Percentiles rank a stretch among this genome's conserved stretches.
These are phyloP conservation scores for Scedosporium aurantiacum DNA, from an alignment of 2,329 filamentous ascomycete species.

Conservation along the genomic window DNA sequence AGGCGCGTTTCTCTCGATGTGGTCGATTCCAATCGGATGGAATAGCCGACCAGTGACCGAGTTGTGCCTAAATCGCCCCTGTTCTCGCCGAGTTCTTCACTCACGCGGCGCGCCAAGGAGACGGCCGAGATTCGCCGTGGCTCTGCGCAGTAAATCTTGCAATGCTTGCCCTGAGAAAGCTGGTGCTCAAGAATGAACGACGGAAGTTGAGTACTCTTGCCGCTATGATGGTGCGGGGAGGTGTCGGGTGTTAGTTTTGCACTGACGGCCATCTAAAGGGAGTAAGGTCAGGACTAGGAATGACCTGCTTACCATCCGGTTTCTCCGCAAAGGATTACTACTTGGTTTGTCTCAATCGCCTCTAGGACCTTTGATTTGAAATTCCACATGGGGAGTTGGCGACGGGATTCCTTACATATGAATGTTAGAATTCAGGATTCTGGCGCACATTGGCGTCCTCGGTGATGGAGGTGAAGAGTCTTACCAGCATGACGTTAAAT, in stretches of 20 bases:
- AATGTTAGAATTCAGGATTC: neutral
- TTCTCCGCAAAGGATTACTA: constrained; percentile 90
- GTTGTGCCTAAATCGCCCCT: constrained; percentile 71
- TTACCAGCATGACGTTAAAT: constrained; percentile 69
- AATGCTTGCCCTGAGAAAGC: constrained; percentile 64
- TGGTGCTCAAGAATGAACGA: constrained; percentile 87
- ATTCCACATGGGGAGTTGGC: constrained; percentile 79
- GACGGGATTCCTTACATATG: constrained; percentile 44
- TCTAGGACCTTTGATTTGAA: constrained; percentile 70
- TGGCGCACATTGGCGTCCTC: neutral
- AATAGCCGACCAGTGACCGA: constrained; percentile 83
- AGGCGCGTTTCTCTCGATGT: constrained; percentile 71
- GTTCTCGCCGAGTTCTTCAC: constrained; percentile 83
- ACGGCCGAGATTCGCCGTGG: constrained; percentile 93
- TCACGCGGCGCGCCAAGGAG: constrained; percentile 83
- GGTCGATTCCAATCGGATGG: constrained; percentile 85
- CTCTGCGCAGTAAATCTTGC: constrained; percentile 93
- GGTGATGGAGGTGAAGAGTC: constrained; percentile 13
- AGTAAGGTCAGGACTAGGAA: neutral
- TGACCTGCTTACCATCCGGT: constrained; percentile 58
- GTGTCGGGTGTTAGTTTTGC: too few relatives aligned
- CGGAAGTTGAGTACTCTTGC: constrained; percentile 96
- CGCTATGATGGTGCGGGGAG: constrained; percentile 30
- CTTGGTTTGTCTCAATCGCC: constrained; percentile 67
- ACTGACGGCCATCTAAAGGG: neutral